Percentiles rank a stretch among this genome's conserved stretches.
Conservation (phyloP, 768 basidiomycete species). For the Termitomyces sp. region DNA sequence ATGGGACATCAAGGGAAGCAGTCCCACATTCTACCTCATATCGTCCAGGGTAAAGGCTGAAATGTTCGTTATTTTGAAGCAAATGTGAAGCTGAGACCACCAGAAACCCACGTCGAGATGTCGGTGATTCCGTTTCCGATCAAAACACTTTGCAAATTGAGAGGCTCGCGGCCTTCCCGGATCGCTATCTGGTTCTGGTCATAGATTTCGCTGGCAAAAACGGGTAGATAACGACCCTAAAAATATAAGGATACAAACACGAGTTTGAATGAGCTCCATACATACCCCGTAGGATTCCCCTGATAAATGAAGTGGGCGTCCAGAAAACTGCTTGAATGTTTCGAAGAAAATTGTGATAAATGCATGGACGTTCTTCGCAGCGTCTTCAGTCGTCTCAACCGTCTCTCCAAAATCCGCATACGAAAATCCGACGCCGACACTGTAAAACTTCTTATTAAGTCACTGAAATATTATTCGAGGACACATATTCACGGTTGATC, state of each 20-base stretch:
- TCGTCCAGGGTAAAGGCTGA: conserved; percentile 41
- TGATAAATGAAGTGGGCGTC: conserved; percentile 65
- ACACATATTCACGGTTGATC: conserved; percentile 49
- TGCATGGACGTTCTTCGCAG: conserved; percentile 69
- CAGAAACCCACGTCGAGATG: conserved; percentile 35
- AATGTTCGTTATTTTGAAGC: too few species aligned
- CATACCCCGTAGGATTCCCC: conserved; percentile 79
- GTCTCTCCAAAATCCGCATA: conserved; percentile 69
- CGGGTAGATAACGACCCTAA: conserved; percentile 67
- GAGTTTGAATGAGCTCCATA: not conserved
- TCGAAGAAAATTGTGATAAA: conserved; percentile 81
- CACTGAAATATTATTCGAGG: not conserved
- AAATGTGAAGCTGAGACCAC: not conserved
- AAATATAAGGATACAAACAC: conserved; percentile 9
- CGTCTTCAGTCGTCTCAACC: conserved; percentile 75
- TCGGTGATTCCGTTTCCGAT: conserved; percentile 62
- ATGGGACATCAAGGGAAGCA: conserved; percentile 52
- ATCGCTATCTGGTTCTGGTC: conserved; percentile 60
- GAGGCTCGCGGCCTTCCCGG: conserved; percentile 49
- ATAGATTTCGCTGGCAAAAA: conserved; percentile 74
- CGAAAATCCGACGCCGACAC: conserved; percentile 69
- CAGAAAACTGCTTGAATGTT: conserved; percentile 69
- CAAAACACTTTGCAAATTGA: conserved; percentile 67
- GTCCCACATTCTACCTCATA: conserved; percentile 61
- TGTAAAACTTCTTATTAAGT: conserved; percentile 16